Percentiles rank a stretch among this genome's conserved stretches.
Evolutionary conservation across 148 eudicot genomes (phyloP).

Genomic region (Vaccinium myrtillus): DNA sequence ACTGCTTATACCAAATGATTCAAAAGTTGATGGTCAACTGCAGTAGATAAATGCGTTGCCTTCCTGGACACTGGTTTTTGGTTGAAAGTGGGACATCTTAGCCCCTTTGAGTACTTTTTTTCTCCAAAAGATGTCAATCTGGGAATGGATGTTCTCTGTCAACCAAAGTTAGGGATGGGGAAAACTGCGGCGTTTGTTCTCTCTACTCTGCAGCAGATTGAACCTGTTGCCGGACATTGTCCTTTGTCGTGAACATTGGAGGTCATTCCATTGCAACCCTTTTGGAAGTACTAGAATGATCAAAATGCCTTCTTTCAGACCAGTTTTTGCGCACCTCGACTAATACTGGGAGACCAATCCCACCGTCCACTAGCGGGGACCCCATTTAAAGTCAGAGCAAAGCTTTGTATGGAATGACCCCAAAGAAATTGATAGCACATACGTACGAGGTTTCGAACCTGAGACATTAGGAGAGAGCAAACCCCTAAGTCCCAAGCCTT

Average conservation of each 20-base stretch:
- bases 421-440: too few relatives aligned
- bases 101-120: not conserved
- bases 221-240: slow-evolving; percentile 60
- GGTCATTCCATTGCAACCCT: not conserved
- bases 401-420: too few relatives aligned
- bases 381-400: too few relatives aligned
- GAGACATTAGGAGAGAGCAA: too few relatives aligned
- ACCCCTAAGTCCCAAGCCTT: too few relatives aligned
- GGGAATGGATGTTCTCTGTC: slow-evolving; percentile 67
- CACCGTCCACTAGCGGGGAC: too few relatives aligned
- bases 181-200: slow-evolving; percentile 63
- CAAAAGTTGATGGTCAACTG: too few relatives aligned
- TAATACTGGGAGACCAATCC: too few relatives aligned
- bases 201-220: slow-evolving; percentile 58
- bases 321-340: too few relatives aligned
- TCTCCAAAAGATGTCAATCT: slow-evolving; percentile 5
- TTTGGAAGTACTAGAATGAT: not conserved
- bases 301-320: not conserved
- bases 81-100: not conserved
- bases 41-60: not conserved
- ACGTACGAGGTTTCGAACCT: too few relatives aligned
- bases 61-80: not conserved
- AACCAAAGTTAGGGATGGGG: slow-evolving; percentile 66
- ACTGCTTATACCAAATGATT: too few relatives aligned
- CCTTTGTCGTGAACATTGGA: slow-evolving; percentile 24